Conservation (phyloP, 2,329 filamentous ascomycete species). For the Phyllosticta citriasiana region DNA sequence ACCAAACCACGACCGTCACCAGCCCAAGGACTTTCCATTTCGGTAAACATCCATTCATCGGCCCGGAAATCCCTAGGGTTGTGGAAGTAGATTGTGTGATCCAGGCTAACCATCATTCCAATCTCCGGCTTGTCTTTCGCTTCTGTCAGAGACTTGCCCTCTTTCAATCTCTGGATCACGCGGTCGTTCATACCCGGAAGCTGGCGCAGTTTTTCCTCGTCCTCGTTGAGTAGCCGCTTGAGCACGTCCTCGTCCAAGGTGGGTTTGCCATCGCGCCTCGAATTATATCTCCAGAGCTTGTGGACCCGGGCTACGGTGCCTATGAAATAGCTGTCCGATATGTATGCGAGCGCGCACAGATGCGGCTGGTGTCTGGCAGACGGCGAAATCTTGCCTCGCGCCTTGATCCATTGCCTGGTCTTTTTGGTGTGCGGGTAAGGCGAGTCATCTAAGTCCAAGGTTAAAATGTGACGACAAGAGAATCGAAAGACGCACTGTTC, state of each 20-base stretch:
- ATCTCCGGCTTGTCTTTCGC: slow-evolving; percentile 47
- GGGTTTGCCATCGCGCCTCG: slow-evolving; percentile 28
- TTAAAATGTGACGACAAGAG: background rate
- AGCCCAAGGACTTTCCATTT: slow-evolving; percentile 73
- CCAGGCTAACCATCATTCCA: slow-evolving; percentile 78
- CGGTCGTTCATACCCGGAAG: slow-evolving; percentile 38
- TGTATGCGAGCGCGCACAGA: slow-evolving; percentile 80
- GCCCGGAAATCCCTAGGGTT: slow-evolving; percentile 39
- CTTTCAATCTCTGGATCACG: slow-evolving; percentile 34
- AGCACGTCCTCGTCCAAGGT: slow-evolving; percentile 34
- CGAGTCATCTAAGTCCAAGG: slow-evolving; percentile 26
- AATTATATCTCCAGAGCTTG: slow-evolving; percentile 63
- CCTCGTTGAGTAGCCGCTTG: slow-evolving; percentile 35
- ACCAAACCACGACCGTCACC: slow-evolving; percentile 70
- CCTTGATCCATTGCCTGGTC: slow-evolving; percentile 60
- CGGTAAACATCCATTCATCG: slow-evolving; percentile 66
- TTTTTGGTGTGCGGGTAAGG: slow-evolving; percentile 54
- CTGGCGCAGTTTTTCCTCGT: slow-evolving; percentile 32
- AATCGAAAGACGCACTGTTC: slow-evolving; percentile 35
- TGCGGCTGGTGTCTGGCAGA: slow-evolving; percentile 70
- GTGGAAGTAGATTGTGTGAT: slow-evolving; percentile 55
- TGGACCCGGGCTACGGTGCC: slow-evolving; percentile 78
- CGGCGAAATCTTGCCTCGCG: slow-evolving; percentile 62
- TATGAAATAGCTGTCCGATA: slow-evolving; percentile 89
- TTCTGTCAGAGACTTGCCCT: slow-evolving; percentile 36